These are phyloP conservation scores for Globisporangium emineosum DNA, from an alignment of 352 stramenopile species.

Conservation along the genomic window DNA sequence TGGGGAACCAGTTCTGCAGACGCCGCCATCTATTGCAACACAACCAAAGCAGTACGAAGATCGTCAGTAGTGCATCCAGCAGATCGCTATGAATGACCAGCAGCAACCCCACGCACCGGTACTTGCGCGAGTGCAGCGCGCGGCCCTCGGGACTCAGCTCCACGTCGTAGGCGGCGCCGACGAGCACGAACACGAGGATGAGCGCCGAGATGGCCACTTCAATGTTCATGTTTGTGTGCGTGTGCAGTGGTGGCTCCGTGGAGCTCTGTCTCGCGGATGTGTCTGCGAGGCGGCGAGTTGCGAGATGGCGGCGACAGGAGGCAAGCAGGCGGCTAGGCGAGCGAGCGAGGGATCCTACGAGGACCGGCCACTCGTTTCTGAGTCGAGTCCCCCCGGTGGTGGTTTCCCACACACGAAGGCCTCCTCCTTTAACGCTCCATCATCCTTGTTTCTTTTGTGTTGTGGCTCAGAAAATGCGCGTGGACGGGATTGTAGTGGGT, in stretches of 20 bases:
- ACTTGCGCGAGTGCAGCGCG: slow-evolving; percentile 49
- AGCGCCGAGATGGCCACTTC: slow-evolving; percentile 48
- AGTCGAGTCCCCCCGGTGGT: background rate
- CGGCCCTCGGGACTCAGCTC: slow-evolving; percentile 53
- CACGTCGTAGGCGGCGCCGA: slow-evolving; percentile 58
- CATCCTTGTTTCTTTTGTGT: background rate
- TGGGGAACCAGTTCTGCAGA: slow-evolving; percentile 73
- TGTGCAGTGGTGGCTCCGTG: background rate
- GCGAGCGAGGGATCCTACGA: background rate
- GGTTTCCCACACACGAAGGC: background rate
- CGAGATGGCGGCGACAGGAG: background rate
- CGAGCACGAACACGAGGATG: slow-evolving; percentile 53
- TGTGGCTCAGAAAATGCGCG: background rate
- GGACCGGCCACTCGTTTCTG: background rate
- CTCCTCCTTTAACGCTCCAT: background rate
- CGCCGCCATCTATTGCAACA: slow-evolving; percentile 41
- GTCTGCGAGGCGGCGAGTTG: background rate
- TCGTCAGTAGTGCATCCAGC: background rate
- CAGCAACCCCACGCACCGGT: slow-evolving; percentile 30
- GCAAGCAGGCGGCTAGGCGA: background rate
- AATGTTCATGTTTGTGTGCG: slow-evolving; percentile 29
- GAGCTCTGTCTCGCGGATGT: background rate
- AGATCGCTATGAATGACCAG: no score
- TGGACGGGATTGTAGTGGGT: background rate
- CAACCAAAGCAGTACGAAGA: background rate